Evolutionary conservation across 176 grass and related monocot genomes (phyloP).

Genomic region (Cenchrus purpureus): DNA sequence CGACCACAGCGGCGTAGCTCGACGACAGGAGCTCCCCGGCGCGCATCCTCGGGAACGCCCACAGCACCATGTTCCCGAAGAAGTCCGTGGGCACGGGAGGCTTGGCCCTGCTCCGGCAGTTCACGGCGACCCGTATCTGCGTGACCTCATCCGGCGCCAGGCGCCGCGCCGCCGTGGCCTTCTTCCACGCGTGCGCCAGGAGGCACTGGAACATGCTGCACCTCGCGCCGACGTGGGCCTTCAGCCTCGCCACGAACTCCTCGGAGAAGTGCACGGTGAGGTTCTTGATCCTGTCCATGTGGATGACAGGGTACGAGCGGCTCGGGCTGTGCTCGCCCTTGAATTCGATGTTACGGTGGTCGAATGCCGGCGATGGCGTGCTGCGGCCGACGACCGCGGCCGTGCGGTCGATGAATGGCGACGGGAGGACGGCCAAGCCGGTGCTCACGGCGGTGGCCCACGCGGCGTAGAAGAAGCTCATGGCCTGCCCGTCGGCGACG

Average conservation of each 20-base stretch:
- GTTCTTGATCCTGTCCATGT: not conserved
- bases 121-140: conserved; percentile 39
- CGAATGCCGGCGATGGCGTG: conserved; percentile 18
- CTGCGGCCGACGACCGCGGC: not conserved
- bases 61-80: conserved; percentile 59
- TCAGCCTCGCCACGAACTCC: conserved; percentile 34
- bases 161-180: conserved; percentile 36
- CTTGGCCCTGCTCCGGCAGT: conserved; percentile 30
- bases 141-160: conserved; percentile 10
- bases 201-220: conserved; percentile 53
- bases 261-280: conserved; percentile 15
- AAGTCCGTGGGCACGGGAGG: conserved; percentile 20
- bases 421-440: not conserved
- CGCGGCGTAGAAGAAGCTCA: conserved; percentile 40
- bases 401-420: conserved; percentile 29
- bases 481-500: conserved; percentile 51
- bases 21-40: conserved; percentile 25
- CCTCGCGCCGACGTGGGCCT: not conserved
- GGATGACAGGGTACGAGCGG: not conserved
- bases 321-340: not conserved
- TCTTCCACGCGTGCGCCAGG: conserved; percentile 49
- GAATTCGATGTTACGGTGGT: conserved; percentile 47
- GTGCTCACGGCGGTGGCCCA: conserved; percentile 42
- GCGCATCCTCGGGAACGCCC: conserved; percentile 43
- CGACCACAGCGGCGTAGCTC: conserved; percentile 11